Base-by-base conservation (phyloP, 495 filamentous ascomycete species). In the Glarea lozoyensis region DNA sequence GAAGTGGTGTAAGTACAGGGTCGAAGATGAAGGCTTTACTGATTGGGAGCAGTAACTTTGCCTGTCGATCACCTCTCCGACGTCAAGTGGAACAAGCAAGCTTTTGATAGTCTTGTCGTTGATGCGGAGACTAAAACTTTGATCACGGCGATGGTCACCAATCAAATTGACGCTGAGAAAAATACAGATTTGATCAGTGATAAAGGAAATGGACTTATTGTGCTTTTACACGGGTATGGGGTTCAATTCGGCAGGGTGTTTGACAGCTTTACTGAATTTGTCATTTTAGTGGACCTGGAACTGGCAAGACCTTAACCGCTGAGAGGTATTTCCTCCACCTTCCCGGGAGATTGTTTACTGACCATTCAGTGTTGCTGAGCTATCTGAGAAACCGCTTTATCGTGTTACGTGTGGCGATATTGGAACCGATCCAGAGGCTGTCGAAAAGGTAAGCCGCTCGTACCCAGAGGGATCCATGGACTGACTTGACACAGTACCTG, bases 281-380 rank as follows among this genome's bases (percentile, higher is more conserved):
- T n/a, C 25, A 29, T n/a, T n/a, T n/a, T n/a, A 37, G 35, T 2
- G 55, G 50, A 1, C 69, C 73, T 0, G 74, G 71, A 0, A 64
- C 64, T 6, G 70, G 72, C 1, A 76, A 78, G 43, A 75, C 74
- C 5, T 46, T 68, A 0, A 76, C 73, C 0, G 72, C 72, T 10
- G 62, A 61, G 6, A 40, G 38, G 22, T 41, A 41, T 4, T 4
- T n/a, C 20, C 21, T 27, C n/a, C n/a, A n/a, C n/a, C n/a, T n/a
- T n/a, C n/a, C n/a, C n/a, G n/a, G n/a, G n/a, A n/a, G n/a, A n/a
- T n/a, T n/a, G n/a, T n/a, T n/a, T n/a, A n/a, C n/a, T n/a, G n/a
- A n/a, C n/a, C n/a, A n/a, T 16, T 6, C 38, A 57, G 56, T 23
- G 62, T 76, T 2, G 72, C 75, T 0, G 69, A 75, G 46, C 43